phyloP scores from a whole-genome alignment of 805 yeast genomes.

The Nakazawaea pomicola region DNA sequence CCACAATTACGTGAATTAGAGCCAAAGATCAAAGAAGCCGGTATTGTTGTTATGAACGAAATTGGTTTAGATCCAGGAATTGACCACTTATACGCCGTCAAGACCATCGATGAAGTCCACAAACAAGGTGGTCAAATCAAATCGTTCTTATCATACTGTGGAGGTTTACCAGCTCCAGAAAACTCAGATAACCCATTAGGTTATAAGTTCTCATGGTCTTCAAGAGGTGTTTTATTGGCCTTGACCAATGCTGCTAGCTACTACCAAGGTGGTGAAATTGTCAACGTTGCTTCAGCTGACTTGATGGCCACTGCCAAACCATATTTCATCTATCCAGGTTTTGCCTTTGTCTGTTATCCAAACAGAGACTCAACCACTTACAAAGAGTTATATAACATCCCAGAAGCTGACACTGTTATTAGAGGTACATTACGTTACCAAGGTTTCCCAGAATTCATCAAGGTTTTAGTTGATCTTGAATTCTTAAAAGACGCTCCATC shows the following conservation, averaged over 20 bases:
- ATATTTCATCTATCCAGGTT: slow-evolving; percentile 94
- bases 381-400: slow-evolving; percentile 87
- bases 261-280: slow-evolving; percentile 82
- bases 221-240: slow-evolving; percentile 95
- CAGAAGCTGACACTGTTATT: slow-evolving; percentile 95
- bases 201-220: slow-evolving; percentile 98
- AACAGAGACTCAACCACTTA: slow-evolving; percentile 96
- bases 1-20: slow-evolving; percentile 86
- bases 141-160: slow-evolving; percentile 94
- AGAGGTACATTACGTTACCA: slow-evolving; percentile 98
- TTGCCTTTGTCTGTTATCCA: slow-evolving; percentile 91
- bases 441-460: slow-evolving; percentile 98
- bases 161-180: slow-evolving; percentile 98
- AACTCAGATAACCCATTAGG: slow-evolving; percentile 97
- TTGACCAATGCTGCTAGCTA: slow-evolving; percentile 89
- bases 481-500: slow-evolving; percentile 75
- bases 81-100: slow-evolving; percentile 97
- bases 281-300: slow-evolving; percentile 77
- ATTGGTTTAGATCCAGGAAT: slow-evolving; percentile 99
- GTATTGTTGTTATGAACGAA: slow-evolving; percentile 97
- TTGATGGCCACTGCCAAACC: slow-evolving; percentile 95
- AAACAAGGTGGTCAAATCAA: slow-evolving; percentile 84
- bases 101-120: slow-evolving; percentile 97
- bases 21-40: slow-evolving; percentile 85
- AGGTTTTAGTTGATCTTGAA: slow-evolving; percentile 91